These are phyloP conservation scores for Hydrangea macrophylla DNA, from an alignment of 148 eudicot species.

Conservation along the genomic window DNA sequence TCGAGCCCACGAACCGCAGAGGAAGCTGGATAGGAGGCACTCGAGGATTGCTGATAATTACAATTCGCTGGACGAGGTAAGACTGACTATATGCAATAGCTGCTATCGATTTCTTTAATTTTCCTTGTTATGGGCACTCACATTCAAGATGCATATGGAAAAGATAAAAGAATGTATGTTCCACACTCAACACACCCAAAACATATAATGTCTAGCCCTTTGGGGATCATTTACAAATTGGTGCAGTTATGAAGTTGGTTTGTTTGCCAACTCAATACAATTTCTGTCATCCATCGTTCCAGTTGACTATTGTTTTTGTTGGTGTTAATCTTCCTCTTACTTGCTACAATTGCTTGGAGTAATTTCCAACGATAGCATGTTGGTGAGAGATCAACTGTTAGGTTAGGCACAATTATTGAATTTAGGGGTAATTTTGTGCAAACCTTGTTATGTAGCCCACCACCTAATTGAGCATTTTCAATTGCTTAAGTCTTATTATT, in stretches of 20 bases:
- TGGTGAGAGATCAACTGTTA: too few species aligned
- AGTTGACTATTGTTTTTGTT: neutral
- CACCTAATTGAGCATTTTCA: too few species aligned
- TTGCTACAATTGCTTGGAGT: neutral
- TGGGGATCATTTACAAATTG: neutral
- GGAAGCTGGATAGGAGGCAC: slow-evolving; percentile 65
- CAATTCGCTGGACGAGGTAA: slow-evolving; percentile 84
- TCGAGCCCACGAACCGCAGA: slow-evolving; percentile 34
- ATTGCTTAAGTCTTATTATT: too few species aligned
- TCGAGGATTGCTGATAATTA: slow-evolving; percentile 90
- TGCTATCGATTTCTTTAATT: neutral
- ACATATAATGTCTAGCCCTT: too few species aligned
- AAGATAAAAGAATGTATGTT: neutral
- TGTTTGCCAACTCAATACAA: neutral
- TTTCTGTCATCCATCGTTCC: neutral
- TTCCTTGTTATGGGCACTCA: neutral
- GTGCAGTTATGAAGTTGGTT: neutral
- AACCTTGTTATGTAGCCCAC: neutral
- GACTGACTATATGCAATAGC: neutral
- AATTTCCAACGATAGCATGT: neutral
- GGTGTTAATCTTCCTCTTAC: neutral
- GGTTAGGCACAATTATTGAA: too few species aligned
- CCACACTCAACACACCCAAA: too few species aligned
- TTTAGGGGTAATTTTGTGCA: too few species aligned
- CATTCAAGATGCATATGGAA: neutral